Evolutionary conservation across 1,284 basidiomycete genomes (phyloP), one percentile per base, ranked within the genome.

Genomic region (Pseudozyma sp.): DNA sequence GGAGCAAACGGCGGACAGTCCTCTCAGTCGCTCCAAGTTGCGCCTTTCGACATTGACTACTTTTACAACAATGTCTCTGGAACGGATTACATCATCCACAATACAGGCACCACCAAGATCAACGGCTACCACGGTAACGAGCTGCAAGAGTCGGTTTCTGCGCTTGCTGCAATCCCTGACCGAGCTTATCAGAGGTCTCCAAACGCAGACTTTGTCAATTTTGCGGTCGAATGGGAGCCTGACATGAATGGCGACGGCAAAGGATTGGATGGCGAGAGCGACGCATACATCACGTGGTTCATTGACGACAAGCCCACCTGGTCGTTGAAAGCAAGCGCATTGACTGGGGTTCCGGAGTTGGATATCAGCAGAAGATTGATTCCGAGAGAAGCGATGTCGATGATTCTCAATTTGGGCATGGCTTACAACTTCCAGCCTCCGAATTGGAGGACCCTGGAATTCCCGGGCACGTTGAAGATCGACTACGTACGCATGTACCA

Each of bases 1-100:
- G 85, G 90, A 88, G 81, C 52, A 7, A 60, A 52, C 13, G 62
- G 47, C 24, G 67, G 70, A 7, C 88, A 90, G 74, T 81, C 79
- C 4, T 84, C 81, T 61, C 73, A 80, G 69, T 83, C 83, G 9
- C 74, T 79, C 54, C 84, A 85, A 56, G 66, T 80, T 14, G 84
- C 84, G 2, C 84, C 84, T 3, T 85, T 83, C 47, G 81, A 83
- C 51, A 42, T 68, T 10, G 55, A 56, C 43, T 82, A 81, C 67
- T 66, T 76, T 46, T 83, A 82, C 80, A 56, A 68, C 52, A 56
- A 75, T 5, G 43, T 44, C 17, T 24, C 17, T 24, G 43, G 43
- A 17, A 61, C 57, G 6, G 54, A 62, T 17, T 16, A 47, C 39
- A 51, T 64, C 29, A 66, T 84, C 52, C 79, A 74, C 54, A 58